Evolutionary conservation across 2,329 filamentous ascomycete genomes (phyloP), one percentile per base, ranked within the genome.

Genomic region (Talaromyces sp.): DNA sequence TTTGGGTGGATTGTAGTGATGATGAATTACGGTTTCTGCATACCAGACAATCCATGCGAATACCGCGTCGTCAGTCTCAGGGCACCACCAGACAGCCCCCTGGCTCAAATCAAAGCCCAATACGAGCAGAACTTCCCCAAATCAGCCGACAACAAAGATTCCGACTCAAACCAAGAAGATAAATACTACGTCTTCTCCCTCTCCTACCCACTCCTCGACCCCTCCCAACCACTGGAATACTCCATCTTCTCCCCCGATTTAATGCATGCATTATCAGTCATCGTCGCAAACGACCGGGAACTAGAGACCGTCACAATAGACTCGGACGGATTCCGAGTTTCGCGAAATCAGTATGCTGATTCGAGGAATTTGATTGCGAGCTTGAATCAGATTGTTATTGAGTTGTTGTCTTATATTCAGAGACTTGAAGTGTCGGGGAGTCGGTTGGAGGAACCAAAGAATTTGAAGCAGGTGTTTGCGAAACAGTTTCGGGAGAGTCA

Each of bases 1-100:
- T 58, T n/a, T n/a, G 5, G 11, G 22, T 27, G 8, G 15, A 7
- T 34, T 5, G 6, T 51, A 80, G 78, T 80, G 64, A 76, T 82
- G 72, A 75, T 81, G 69, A 80, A 79, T 62, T 82, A 82, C 65
- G 79, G 80, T 11, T 82, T 82, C 70, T 80, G 79, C 45, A 72
- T 80, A n/a, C 65, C 70, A 5, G 70, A 77, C 25, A 82, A 82
- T 63, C 75, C 76, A 19, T 80, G 77, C 49, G 80, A 82, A 67
- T 80, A 81, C 69, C 76, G 79, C 15, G 76, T 78, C 29, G 73
- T 82, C 49, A 76, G 73, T 65, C 69, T 82, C 38, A 76, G 75
- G 11, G 73, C 76, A 58, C 76, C 77, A 29, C 71, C 75, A 27
- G 79, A 74, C 19, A 79, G 77, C 43, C 77, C 77, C 7, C 71